Conservation (phyloP, 2,329 filamentous ascomycete species). For the Colletotrichum lini region DNA sequence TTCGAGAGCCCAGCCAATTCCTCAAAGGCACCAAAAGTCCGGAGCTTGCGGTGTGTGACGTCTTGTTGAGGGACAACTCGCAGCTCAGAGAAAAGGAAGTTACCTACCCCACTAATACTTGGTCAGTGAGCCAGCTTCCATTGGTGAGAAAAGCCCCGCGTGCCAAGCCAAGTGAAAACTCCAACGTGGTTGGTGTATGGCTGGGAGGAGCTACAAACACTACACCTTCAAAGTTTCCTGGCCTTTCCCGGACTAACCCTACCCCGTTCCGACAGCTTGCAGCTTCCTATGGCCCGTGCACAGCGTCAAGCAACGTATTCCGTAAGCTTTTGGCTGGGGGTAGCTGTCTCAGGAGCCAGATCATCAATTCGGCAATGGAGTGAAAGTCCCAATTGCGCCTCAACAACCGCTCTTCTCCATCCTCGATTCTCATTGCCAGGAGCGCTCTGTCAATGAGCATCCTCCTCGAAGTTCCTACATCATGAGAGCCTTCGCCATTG, state of each 20-base stretch:
- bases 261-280: conserved; percentile 23
- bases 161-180: not conserved
- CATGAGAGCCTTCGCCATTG: conserved; percentile 66
- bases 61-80: conserved; percentile 19
- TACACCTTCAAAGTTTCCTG: not conserved
- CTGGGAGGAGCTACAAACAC: not conserved
- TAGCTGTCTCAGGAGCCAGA: conserved; percentile 46
- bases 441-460: conserved; percentile 48
- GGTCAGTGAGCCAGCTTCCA: conserved; percentile 11
- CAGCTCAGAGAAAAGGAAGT: conserved; percentile 14
- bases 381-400: conserved; percentile 43
- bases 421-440: conserved; percentile 42
- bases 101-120: conserved; percentile 29
- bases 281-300: conserved; percentile 37
- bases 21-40: not conserved
- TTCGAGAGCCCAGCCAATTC: not conserved
- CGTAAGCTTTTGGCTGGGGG: conserved; percentile 53
- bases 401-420: conserved; percentile 33
- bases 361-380: conserved; percentile 44
- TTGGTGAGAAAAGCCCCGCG: conserved; percentile 1
- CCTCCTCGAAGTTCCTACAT: conserved; percentile 47
- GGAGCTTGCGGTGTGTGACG: conserved; percentile 20
- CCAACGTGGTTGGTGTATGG: conserved; percentile 7
- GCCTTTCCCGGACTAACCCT: conserved; percentile 17
- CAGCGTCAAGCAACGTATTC: conserved; percentile 51